phyloP scores from a whole-genome alignment of 2,329 filamentous ascomycete genomes.

The Aschersonia sp. region DNA sequence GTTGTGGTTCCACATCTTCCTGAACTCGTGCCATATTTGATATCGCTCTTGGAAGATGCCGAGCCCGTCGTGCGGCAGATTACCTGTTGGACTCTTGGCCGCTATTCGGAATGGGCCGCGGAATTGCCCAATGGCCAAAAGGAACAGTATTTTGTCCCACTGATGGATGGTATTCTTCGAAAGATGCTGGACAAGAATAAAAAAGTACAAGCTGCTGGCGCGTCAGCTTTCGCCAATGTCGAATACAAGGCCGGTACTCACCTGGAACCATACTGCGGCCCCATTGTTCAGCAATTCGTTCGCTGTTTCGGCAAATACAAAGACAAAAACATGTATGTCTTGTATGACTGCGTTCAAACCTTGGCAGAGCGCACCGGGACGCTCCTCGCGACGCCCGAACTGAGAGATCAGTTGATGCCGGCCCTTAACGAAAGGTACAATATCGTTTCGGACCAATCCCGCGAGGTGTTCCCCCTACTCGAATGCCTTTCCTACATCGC shows the following conservation, averaged over 20 bases:
- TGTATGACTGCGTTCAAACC: conserved; percentile 97
- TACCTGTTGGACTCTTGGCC: conserved; percentile 91
- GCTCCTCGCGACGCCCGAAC: conserved; percentile 62
- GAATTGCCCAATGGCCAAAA: conserved; percentile 55
- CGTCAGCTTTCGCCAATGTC: conserved; percentile 88
- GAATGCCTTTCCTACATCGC: conserved; percentile 94
- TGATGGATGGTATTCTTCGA: conserved; percentile 91
- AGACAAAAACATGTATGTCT: conserved; percentile 96
- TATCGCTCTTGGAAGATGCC: conserved; percentile 67
- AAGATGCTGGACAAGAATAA: conserved; percentile 98
- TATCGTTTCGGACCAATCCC: conserved; percentile 72
- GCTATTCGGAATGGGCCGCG: conserved; percentile 88
- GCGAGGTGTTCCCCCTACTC: conserved; percentile 88
- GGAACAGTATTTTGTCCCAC: conserved; percentile 73
- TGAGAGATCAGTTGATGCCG: conserved; percentile 84
- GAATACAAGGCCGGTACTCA: conserved; percentile 82
- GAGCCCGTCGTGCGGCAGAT: conserved; percentile 93
- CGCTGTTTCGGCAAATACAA: conserved; percentile 91
- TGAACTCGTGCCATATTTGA: conserved; percentile 78
- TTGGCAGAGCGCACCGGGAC: conserved; percentile 82
- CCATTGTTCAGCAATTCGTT: conserved; percentile 87
- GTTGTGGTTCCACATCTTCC: conserved; percentile 83
- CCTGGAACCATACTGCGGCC: conserved; percentile 71
- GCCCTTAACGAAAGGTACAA: conserved; percentile 81
- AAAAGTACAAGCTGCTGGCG: conserved; percentile 90